Evolutionary conservation across 768 basidiomycete genomes (phyloP).

Genomic region (Solioccasus polychromus): DNA sequence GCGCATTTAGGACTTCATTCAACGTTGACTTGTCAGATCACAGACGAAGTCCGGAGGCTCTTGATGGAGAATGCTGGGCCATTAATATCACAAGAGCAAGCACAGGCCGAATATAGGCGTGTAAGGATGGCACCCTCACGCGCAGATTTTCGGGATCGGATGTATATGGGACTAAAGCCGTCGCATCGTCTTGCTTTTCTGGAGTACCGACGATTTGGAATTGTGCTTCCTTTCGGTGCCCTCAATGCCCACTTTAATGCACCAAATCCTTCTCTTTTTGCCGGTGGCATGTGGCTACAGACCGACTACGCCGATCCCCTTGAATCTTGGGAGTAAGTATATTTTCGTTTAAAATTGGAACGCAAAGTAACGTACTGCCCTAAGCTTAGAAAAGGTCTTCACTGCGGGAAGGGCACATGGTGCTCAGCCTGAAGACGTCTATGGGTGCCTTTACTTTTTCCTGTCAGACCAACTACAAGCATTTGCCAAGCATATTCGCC

Average conservation of each 20-base stretch:
- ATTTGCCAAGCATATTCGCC: slow-evolving; percentile 37
- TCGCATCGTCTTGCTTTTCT: slow-evolving; percentile 44
- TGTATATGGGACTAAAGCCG: slow-evolving; percentile 38
- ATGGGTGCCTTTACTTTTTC: slow-evolving; percentile 50
- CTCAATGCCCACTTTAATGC: slow-evolving; percentile 37
- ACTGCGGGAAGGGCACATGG: slow-evolving; percentile 38
- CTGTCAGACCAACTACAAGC: slow-evolving; percentile 38
- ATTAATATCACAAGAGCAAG: slow-evolving; percentile 18
- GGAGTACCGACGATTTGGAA: slow-evolving; percentile 38
- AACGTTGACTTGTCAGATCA: slow-evolving; percentile 15
- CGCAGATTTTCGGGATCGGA: slow-evolving; percentile 42
- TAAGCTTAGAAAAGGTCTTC: slow-evolving; percentile 38
- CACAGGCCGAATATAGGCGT: slow-evolving; percentile 32
- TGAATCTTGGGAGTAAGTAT: slow-evolving; percentile 47
- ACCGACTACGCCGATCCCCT: slow-evolving; percentile 43
- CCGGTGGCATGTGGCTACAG: slow-evolving; percentile 44
- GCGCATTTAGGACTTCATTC: slow-evolving; percentile 13
- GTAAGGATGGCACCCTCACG: slow-evolving; percentile 36
- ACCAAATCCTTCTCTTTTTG: slow-evolving; percentile 47
- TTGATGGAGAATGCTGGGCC: slow-evolving; percentile 15
- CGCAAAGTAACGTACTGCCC: slow-evolving; percentile 1
- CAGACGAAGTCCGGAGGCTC: slow-evolving; percentile 5
- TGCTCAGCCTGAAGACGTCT: slow-evolving; percentile 41
- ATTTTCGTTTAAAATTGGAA: not conserved
- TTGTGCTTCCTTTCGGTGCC: slow-evolving; percentile 49